These are phyloP conservation scores for Coemansia sp. DNA, from an alignment of 192 early-diverging fungal genomes.

Conservation along the genomic window DNA sequence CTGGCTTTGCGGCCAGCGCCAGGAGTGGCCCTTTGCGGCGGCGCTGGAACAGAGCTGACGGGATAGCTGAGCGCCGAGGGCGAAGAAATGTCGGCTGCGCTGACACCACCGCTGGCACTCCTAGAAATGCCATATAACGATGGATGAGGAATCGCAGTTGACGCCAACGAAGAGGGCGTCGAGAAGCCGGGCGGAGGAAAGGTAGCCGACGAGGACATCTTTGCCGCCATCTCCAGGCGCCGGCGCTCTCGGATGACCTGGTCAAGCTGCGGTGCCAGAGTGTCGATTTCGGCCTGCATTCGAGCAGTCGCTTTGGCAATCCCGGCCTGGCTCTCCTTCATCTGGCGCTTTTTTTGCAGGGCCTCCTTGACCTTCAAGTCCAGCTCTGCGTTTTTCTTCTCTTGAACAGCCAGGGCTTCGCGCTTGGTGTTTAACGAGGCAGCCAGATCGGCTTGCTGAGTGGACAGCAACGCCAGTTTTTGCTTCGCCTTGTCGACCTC, in stretches of 20 bases:
- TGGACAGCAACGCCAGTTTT: slow-evolving; percentile 10
- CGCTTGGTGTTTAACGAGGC: slow-evolving; percentile 20
- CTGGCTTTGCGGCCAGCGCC: not conserved
- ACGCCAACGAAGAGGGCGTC: not conserved
- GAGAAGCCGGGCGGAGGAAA: slow-evolving; percentile 6
- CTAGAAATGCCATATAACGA: not conserved
- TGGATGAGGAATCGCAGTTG: not conserved
- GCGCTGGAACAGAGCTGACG: not conserved
- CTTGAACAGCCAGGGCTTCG: slow-evolving; percentile 20
- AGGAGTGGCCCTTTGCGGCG: not conserved
- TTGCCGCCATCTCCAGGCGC: slow-evolving; percentile 4
- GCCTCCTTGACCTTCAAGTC: slow-evolving; percentile 21
- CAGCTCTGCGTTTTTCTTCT: slow-evolving; percentile 27
- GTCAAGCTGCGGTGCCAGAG: slow-evolving; percentile 20
- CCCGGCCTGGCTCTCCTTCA: slow-evolving; percentile 17
- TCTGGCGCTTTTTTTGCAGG: slow-evolving; percentile 11
- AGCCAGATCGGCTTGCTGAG: slow-evolving; percentile 15
- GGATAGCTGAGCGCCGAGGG: not conserved
- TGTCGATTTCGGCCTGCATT: slow-evolving; percentile 27
- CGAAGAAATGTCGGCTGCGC: not conserved
- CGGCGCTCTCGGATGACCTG: slow-evolving; percentile 10
- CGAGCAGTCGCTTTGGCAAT: not conserved
- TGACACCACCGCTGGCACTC: not conserved
- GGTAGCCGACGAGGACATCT: not conserved
- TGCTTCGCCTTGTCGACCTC: slow-evolving; percentile 29